A percentile compares a stretch with the other conserved stretches of the same genome.
Conservation (phyloP, 345 rosid genomes). For the Bruguiera gymnorhiza region DNA sequence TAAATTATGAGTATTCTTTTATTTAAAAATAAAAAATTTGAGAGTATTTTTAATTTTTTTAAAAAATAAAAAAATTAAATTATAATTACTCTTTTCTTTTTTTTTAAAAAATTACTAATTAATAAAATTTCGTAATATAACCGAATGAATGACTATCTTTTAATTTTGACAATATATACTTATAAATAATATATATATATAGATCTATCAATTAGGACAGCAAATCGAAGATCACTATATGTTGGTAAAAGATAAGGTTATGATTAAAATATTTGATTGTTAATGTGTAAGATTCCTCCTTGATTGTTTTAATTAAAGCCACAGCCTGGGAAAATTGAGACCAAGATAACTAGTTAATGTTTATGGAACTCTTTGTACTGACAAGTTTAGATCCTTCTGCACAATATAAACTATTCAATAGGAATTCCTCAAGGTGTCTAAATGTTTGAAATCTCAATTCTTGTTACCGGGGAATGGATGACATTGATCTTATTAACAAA, state of each 20-base stretch:
- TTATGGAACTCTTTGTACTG: neutral
- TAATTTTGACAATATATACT: too few species aligned
- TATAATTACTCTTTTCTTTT: too few species aligned
- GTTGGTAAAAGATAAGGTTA: neutral
- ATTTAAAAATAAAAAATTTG: too few species aligned
- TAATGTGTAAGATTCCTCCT: slow-evolving; percentile 35
- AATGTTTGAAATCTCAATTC: slow-evolving; percentile 23
- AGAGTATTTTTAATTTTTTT: too few species aligned
- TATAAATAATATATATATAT: too few species aligned
- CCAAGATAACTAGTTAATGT: neutral
- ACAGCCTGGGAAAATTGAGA: slow-evolving; percentile 21
- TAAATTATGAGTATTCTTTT: too few species aligned
- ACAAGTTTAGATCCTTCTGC: slow-evolving; percentile 29
- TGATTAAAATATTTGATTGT: slow-evolving; percentile 5
- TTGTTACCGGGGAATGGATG: slow-evolving; percentile 36
- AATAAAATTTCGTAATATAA: too few species aligned
- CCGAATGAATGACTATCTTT: too few species aligned
- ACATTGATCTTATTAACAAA: slow-evolving; percentile 30
- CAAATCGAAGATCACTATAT: neutral
- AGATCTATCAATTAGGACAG: neutral
- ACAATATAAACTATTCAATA: neutral
- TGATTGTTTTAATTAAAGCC: slow-evolving; percentile 13
- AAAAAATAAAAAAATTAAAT: too few species aligned
- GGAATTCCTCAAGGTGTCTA: slow-evolving; percentile 19
- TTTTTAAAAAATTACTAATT: too few species aligned